Percentiles rank a stretch among this genome's conserved stretches.
phyloP scores from a whole-genome alignment of 768 basidiomycete genomes.

The Phylloporus arenicola region DNA sequence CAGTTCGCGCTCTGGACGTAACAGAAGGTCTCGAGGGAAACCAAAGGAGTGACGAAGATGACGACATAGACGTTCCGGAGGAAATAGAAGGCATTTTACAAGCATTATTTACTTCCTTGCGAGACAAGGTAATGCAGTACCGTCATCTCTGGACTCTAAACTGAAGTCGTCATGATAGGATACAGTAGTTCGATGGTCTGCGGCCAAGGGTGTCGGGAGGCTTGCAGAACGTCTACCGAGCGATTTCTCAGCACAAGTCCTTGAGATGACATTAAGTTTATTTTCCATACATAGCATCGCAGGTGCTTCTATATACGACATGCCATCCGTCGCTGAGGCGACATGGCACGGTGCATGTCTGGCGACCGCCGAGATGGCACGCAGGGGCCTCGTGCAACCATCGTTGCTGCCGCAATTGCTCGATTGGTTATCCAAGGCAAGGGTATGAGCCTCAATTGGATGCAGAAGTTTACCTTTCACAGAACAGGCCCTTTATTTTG shows the following conservation, averaged over 20 bases:
- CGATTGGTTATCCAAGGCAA: constrained; percentile 77
- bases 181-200: constrained; percentile 90
- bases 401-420: constrained; percentile 59
- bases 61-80: constrained; percentile 66
- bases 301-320: constrained; percentile 60
- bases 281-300: constrained; percentile 71
- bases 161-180: constrained; percentile 50
- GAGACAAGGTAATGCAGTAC: constrained; percentile 65
- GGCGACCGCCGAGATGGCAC: constrained; percentile 87
- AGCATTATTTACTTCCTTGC: constrained; percentile 63
- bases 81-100: constrained; percentile 73
- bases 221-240: constrained; percentile 74
- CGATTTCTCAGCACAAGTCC: constrained; percentile 73
- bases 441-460: constrained; percentile 8
- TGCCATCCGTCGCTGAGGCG: constrained; percentile 73
- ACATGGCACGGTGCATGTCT: constrained; percentile 96
- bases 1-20: constrained; percentile 25
- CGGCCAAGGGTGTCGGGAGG: constrained; percentile 87
- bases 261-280: constrained; percentile 70
- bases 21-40: constrained; percentile 7
- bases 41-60: constrained; percentile 23
- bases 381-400: constrained; percentile 64
- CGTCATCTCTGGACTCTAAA: not conserved
- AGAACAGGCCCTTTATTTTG: constrained; percentile 81
- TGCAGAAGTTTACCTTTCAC: constrained; percentile 8